Evolutionary conservation across 495 filamentous ascomycete species (phyloP).

Genomic region (Durotheca rogersii): DNA sequence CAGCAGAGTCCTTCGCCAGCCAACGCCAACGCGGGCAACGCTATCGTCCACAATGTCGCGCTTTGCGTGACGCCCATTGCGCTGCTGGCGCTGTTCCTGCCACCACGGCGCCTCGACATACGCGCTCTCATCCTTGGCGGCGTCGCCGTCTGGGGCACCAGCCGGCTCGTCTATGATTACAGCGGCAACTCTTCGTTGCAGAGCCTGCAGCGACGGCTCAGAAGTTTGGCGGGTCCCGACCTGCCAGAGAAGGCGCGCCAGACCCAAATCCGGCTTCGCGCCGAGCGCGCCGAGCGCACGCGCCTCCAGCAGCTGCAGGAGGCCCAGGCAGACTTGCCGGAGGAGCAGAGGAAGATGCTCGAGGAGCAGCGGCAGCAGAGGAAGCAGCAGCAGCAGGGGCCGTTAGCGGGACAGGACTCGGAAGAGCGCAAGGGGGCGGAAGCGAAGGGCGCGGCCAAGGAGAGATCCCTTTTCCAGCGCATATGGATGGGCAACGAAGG

Average conservation of each 20-base stretch:
- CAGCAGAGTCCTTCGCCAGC: constrained; percentile 13
- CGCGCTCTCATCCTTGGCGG: constrained; percentile 63
- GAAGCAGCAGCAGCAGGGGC: too few relatives aligned
- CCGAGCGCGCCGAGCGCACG: constrained; percentile 46
- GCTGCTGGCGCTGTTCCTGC: constrained; percentile 70
- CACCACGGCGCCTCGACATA: constrained; percentile 74
- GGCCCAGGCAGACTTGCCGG: constrained; percentile 20
- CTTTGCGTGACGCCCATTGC: constrained; percentile 64
- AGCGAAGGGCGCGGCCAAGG: constrained; percentile 39
- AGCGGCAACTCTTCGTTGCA: constrained; percentile 57
- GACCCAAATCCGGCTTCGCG: constrained; percentile 49
- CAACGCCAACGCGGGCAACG: constrained; percentile 42
- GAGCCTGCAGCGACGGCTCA: constrained; percentile 44
- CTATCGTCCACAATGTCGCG: constrained; percentile 61
- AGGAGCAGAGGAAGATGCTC: constrained; percentile 30
- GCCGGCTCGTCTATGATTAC: constrained; percentile 62
- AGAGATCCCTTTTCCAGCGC: constrained; percentile 48
- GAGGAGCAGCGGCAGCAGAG: constrained; percentile 24
- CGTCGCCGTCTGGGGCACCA: constrained; percentile 62
- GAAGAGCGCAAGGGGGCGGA: constrained; percentile 17
- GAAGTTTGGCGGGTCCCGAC: constrained; percentile 21
- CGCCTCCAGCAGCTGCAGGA: constrained; percentile 43
- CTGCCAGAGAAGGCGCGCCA: constrained; percentile 59
- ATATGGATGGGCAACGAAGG: constrained; percentile 67
- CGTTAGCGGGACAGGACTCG: too few relatives aligned